phyloP scores from a whole-genome alignment of 108 stramenopile genomes.

The Discostella stelligeroides region DNA sequence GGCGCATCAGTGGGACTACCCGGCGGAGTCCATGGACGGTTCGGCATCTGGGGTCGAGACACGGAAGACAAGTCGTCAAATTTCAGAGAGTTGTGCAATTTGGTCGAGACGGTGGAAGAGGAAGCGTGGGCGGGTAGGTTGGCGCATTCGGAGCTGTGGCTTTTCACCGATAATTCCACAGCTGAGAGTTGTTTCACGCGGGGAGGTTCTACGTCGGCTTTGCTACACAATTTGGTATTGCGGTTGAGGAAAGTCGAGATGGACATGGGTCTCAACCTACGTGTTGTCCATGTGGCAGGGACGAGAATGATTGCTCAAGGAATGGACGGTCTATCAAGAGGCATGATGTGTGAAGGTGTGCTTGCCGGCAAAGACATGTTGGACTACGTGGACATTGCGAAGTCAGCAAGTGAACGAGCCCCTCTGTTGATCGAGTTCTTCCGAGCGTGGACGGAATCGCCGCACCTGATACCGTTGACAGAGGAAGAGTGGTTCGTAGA shows the following conservation, averaged over 20 bases:
- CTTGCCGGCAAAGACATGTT: no score
- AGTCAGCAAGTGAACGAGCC: not conserved
- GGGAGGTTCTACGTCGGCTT: not conserved
- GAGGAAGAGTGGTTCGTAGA: slow-evolving; percentile 27
- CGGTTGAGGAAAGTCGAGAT: not conserved
- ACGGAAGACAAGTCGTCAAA: not conserved
- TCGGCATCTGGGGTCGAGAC: not conserved
- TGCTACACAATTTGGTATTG: not conserved
- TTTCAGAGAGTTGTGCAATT: not conserved
- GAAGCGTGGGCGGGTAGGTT: not conserved
- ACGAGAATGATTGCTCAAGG: no score
- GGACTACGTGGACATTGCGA: not conserved
- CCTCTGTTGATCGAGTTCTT: not conserved
- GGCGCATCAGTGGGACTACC: not conserved
- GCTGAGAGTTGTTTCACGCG: not conserved
- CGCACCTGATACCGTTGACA: not conserved
- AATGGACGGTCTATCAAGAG: no score
- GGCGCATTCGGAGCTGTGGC: not conserved
- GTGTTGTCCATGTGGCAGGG: slow-evolving; percentile 34
- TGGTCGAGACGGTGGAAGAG: not conserved
- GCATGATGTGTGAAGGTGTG: no score
- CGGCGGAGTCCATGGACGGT: not conserved
- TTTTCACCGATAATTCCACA: not conserved
- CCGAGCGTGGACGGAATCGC: not conserved
- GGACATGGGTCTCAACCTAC: not conserved